phyloP scores from a whole-genome alignment of 768 basidiomycete species.

The Antrodiella citrinella region DNA sequence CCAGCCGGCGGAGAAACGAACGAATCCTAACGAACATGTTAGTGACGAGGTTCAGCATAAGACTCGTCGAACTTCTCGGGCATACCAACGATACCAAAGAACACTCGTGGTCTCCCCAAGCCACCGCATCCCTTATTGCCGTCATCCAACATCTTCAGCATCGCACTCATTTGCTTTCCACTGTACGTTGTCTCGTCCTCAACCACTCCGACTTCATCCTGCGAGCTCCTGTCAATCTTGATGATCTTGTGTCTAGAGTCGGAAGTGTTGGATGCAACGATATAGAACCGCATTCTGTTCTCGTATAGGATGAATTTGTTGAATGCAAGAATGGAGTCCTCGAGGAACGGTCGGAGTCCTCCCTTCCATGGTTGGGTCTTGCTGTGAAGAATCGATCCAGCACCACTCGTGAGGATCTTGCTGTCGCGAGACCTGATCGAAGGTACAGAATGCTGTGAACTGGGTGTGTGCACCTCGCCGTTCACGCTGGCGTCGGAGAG shows the following conservation, averaged over 20 bases:
- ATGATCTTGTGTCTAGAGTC: conserved; percentile 86
- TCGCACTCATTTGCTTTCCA: conserved; percentile 80
- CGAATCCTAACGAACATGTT: conserved; percentile 55
- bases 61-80: too few relatives aligned
- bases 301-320: conserved; percentile 95
- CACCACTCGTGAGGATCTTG: conserved; percentile 6
- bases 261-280: conserved; percentile 84
- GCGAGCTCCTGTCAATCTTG: conserved; percentile 85
- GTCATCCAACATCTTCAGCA: conserved; percentile 93
- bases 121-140: conserved; percentile 88
- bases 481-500: not conserved
- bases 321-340: conserved; percentile 23
- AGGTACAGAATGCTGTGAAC: conserved; percentile 5
- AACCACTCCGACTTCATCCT: conserved; percentile 64
- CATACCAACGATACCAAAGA: conserved; percentile 79
- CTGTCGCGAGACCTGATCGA: conserved; percentile 9
- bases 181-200: conserved; percentile 89
- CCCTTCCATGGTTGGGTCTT: not conserved
- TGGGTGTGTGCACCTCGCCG: not conserved
- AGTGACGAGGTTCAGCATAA: too few relatives aligned
- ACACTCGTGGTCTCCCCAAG: conserved; percentile 66
- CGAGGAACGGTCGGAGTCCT: not conserved
- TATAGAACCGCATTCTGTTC: conserved; percentile 83
- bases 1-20: conserved; percentile 92
- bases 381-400: not conserved